Conservation (phyloP, 768 basidiomycete genomes). For the Tricholoma bakamatsutake region DNA sequence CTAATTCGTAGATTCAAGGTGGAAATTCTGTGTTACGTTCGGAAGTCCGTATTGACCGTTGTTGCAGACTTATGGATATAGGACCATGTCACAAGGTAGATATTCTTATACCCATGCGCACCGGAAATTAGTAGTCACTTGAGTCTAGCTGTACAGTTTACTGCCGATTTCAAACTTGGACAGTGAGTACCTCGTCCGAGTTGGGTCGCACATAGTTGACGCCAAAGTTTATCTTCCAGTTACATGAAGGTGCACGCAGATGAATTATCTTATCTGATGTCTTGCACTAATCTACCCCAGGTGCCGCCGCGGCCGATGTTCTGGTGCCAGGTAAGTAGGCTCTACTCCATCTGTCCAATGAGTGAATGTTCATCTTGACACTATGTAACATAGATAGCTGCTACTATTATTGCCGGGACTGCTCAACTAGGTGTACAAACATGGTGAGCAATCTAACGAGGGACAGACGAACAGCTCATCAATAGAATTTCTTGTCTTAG, state of each 20-base stretch:
- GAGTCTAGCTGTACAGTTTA: slow-evolving; percentile 55
- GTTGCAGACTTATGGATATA: slow-evolving; percentile 56
- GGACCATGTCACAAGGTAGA: slow-evolving; percentile 51
- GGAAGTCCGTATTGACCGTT: slow-evolving; percentile 14
- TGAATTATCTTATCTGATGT: not conserved
- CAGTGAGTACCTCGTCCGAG: slow-evolving; percentile 47
- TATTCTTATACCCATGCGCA: not conserved
- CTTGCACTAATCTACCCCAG: slow-evolving; percentile 16
- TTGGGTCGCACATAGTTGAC: not conserved
- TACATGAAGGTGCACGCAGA: slow-evolving; percentile 38
- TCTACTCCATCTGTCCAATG: not conserved
- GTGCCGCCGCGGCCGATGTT: slow-evolving; percentile 65
- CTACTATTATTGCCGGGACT: slow-evolving; percentile 55
- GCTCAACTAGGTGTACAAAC: slow-evolving; percentile 61
- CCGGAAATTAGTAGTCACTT: slow-evolving; percentile 11
- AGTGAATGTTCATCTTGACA: not conserved
- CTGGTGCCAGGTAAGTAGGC: slow-evolving; percentile 50
- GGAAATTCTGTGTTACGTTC: not conserved
- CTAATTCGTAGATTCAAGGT: slow-evolving; percentile 32
- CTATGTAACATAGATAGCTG: slow-evolving; percentile 35
- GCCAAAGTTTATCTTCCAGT: slow-evolving; percentile 25
- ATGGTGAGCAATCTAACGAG: slow-evolving; percentile 35
- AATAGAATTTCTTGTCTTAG: slow-evolving; percentile 18
- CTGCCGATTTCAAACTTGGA: slow-evolving; percentile 71
- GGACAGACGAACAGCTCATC: not conserved